phyloP scores from a whole-genome alignment of 495 filamentous ascomycete species.

The Lasiosphaeriaceae sp. region DNA sequence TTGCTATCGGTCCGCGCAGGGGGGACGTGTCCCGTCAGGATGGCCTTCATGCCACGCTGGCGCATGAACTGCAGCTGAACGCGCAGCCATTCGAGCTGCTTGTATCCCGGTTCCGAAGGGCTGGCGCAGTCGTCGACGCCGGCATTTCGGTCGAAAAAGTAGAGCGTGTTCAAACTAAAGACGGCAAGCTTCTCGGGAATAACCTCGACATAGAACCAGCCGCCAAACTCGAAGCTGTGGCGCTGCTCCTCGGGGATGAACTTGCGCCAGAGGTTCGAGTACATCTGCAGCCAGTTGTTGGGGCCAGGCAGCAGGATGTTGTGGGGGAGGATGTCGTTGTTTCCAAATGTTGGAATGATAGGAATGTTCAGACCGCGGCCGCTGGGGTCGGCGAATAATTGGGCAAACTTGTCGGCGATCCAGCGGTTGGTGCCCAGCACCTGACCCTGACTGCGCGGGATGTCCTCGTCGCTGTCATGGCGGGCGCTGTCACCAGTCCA shows the following conservation, averaged over 20 bases:
- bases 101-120: slow-evolving; percentile 77
- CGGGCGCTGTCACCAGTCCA: slow-evolving; percentile 97
- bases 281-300: slow-evolving; percentile 75
- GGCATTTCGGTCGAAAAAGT: slow-evolving; percentile 89
- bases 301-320: slow-evolving; percentile 87
- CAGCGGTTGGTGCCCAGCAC: slow-evolving; percentile 70
- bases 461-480: slow-evolving; percentile 86
- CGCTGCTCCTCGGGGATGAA: slow-evolving; percentile 94
- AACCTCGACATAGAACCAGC: slow-evolving; percentile 92
- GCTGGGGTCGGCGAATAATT: slow-evolving; percentile 58
- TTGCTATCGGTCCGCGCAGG: slow-evolving; percentile 82
- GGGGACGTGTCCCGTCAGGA: slow-evolving; percentile 90
- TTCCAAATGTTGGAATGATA: slow-evolving; percentile 85
- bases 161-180: slow-evolving; percentile 94
- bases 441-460: slow-evolving; percentile 70
- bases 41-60: slow-evolving; percentile 84
- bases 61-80: slow-evolving; percentile 83
- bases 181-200: slow-evolving; percentile 83
- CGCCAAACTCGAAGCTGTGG: slow-evolving; percentile 85
- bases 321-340: slow-evolving; percentile 96
- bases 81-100: slow-evolving; percentile 96
- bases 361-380: slow-evolving; percentile 62
- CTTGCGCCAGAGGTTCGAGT: slow-evolving; percentile 67
- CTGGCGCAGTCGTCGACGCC: slow-evolving; percentile 84
- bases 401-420: slow-evolving; percentile 70